Conservation (phyloP, 305 asterid genomes). For the Coffea humblotiana region DNA sequence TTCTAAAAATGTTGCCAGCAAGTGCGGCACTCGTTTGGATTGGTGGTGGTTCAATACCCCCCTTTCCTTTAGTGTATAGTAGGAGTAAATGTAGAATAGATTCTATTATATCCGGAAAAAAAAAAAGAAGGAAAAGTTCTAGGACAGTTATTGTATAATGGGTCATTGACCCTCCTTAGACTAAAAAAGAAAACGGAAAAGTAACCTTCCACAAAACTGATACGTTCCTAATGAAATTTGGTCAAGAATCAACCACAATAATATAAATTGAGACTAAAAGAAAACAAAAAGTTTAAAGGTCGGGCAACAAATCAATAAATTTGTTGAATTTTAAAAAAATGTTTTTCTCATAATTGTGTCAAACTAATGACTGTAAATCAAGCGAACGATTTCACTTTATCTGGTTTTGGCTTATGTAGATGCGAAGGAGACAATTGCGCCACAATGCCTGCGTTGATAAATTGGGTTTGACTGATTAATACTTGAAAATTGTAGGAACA, state of each 20-base stretch:
- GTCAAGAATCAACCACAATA: neutral
- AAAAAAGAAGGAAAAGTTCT: neutral
- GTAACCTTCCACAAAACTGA: too few species aligned
- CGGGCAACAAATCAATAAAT: neutral
- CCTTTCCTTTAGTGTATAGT: too few species aligned
- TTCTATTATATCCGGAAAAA: too few species aligned
- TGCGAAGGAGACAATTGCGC: slow-evolving; percentile 19
- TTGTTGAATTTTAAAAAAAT: neutral
- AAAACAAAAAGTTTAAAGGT: neutral
- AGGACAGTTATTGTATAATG: too few species aligned
- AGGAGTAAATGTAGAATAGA: too few species aligned
- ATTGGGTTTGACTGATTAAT: neutral
- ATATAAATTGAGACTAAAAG: neutral
- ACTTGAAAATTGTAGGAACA: neutral
- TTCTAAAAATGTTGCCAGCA: too few species aligned
- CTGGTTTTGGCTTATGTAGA: neutral
- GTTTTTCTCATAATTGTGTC: neutral
- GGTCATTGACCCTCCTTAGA: too few species aligned
- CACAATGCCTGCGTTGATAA: neutral
- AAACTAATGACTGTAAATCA: neutral
- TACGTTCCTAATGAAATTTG: too few species aligned
- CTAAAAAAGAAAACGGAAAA: too few species aligned
- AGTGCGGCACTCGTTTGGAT: too few species aligned
- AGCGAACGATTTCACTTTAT: neutral
- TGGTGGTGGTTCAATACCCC: too few species aligned